Evolutionary conservation across 768 basidiomycete genomes (phyloP), one percentile per base, ranked within the genome.

Genomic region (Nidula microcarpa): DNA sequence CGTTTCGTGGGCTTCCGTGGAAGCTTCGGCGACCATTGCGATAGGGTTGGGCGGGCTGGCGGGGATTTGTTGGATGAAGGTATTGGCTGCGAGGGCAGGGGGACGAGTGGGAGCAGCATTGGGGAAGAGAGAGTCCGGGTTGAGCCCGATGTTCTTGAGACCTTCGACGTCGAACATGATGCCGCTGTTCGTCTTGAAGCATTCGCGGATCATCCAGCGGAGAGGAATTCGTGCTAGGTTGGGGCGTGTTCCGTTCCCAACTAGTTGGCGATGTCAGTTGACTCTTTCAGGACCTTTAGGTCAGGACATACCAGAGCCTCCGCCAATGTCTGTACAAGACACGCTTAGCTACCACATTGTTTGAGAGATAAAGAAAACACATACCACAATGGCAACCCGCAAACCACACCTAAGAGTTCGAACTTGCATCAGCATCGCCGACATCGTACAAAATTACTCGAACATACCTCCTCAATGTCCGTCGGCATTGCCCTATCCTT

Each of bases 151-250:
- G 4, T 62, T 53, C 14, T 64, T 65, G 39, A 85, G 69, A 16
- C 67, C 70, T 18, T 73, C 71, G 1, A 71, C 58, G 16, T 77
- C 67, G 69, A 87, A 87, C 59, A 84, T 69, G 56, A 87, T 84
- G 0, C 85, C 86, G 1, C 74, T 74, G 3, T 81, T 60, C 6
- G 76, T 62, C 48, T 71, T 71, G 74, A 87, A 84, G 55, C 78
- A 80, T 60, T 89, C 78, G 37, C 86, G 79, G 53, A 89, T 71
- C 85, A 89, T 87, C 87, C 87, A 85, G 1, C 79, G 73, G 3
- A 85, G 70, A 1, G 81, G 65, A 34, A 83, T 78, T 35, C 79
- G 75, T 5, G 82, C 75, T 2, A 85, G 73, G 10, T 66, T 69
- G 39, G 75, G 62, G 3, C 59, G 61, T 0, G 68, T 69, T 1